A percentile compares a stretch with the other conserved stretches of the same genome.
Evolutionary conservation across 768 basidiomycete genomes (phyloP).

Genomic region (Podaxis sp.): DNA sequence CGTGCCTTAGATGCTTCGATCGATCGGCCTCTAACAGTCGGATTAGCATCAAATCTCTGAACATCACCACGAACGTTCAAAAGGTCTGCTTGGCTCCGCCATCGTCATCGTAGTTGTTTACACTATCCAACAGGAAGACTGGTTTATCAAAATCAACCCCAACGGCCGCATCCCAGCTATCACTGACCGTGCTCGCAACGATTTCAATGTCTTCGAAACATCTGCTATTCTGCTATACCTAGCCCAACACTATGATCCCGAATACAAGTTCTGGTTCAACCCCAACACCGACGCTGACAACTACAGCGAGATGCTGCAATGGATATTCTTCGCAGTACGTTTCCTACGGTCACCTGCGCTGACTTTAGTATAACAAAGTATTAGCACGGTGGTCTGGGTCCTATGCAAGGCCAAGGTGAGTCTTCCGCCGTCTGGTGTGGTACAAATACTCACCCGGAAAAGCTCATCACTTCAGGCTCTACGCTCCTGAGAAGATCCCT

Average conservation of each 20-base stretch:
- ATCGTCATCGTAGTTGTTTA: background rate
- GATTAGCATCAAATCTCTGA: slow-evolving; percentile 49
- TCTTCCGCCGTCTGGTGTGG: background rate
- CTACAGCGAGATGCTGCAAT: slow-evolving; percentile 75
- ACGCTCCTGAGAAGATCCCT: slow-evolving; percentile 65
- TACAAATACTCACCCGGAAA: slow-evolving; percentile 4
- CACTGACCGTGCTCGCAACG: slow-evolving; percentile 56
- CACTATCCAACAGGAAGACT: slow-evolving; percentile 43
- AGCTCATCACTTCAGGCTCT: slow-evolving; percentile 72
- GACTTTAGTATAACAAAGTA: background rate
- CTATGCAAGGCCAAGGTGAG: slow-evolving; percentile 79
- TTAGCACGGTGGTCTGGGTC: slow-evolving; percentile 79
- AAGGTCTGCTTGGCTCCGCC: slow-evolving; percentile 48
- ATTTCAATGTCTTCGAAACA: slow-evolving; percentile 74
- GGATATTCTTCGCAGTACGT: slow-evolving; percentile 80
- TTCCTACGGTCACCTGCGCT: background rate
- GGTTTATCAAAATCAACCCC: slow-evolving; percentile 76
- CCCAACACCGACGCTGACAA: slow-evolving; percentile 49
- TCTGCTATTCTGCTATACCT: slow-evolving; percentile 86
- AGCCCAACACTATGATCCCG: slow-evolving; percentile 75
- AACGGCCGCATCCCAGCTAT: slow-evolving; percentile 73
- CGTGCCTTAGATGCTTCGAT: slow-evolving; percentile 11
- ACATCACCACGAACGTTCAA: slow-evolving; percentile 66
- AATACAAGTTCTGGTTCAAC: slow-evolving; percentile 70
- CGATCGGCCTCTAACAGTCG: background rate